Evolutionary conservation across 1,139 yeast species (phyloP).

Genomic region (Zygoascus sp.): DNA sequence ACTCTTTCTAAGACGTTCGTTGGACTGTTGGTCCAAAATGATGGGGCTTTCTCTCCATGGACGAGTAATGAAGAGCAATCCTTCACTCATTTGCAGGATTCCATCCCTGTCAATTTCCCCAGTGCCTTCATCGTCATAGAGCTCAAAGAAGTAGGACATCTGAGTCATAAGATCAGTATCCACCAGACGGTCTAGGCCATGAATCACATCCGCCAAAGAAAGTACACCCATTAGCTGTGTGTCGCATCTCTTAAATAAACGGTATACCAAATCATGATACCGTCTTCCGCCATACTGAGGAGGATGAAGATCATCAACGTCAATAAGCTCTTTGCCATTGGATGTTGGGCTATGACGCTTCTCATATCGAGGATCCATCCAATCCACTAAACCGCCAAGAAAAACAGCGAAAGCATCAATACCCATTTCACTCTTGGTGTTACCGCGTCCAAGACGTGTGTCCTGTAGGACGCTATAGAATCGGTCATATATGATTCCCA

Average conservation of each 20-base stretch:
- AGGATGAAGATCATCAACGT: slow-evolving; percentile 3
- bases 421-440: slow-evolving; percentile 56
- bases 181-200: slow-evolving; percentile 65
- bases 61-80: slow-evolving; percentile 69
- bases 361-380: slow-evolving; percentile 44
- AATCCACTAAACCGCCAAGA: slow-evolving; percentile 76
- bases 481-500: slow-evolving; percentile 76
- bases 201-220: slow-evolving; percentile 62
- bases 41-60: slow-evolving; percentile 46
- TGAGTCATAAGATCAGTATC: slow-evolving; percentile 74
- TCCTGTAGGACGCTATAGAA: slow-evolving; percentile 77
- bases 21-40: slow-evolving; percentile 25
- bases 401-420: slow-evolving; percentile 66
- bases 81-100: slow-evolving; percentile 81
- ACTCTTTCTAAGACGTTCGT: slow-evolving; percentile 18
- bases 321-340: neutral
- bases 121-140: slow-evolving; percentile 60
- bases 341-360: slow-evolving; percentile 6
- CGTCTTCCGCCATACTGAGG: slow-evolving; percentile 18
- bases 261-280: slow-evolving; percentile 49
- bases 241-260: slow-evolving; percentile 73
- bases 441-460: slow-evolving; percentile 64
- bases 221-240: slow-evolving; percentile 50
- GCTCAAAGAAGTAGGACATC: slow-evolving; percentile 70
- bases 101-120: slow-evolving; percentile 74